Evolutionary conservation across 257 asterid genomes (phyloP).

Genomic region (Penstemon barbatus): DNA sequence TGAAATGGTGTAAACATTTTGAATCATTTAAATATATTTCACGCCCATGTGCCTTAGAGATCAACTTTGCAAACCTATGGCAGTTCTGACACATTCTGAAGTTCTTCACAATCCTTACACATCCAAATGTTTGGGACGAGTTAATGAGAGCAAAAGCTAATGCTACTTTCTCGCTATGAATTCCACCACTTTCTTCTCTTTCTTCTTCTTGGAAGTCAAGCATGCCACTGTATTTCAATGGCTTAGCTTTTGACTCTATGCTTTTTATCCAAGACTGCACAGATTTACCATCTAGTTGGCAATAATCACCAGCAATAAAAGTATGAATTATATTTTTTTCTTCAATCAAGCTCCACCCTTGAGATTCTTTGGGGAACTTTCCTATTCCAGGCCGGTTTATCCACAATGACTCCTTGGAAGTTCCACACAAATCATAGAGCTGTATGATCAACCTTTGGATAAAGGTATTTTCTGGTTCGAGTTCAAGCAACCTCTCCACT

Average conservation of each 20-base stretch:
- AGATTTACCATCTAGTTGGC: slow-evolving; percentile 31
- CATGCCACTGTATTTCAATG: slow-evolving; percentile 29
- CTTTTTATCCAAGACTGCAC: slow-evolving; percentile 49
- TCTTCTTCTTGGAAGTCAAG: slow-evolving; percentile 61
- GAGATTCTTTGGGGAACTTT: slow-evolving; percentile 36
- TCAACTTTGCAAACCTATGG: slow-evolving; percentile 61
- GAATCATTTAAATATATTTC: slow-evolving; percentile 66
- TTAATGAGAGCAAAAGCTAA: slow-evolving; percentile 57
- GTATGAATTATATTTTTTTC: slow-evolving; percentile 46
- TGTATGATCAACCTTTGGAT: slow-evolving; percentile 41
- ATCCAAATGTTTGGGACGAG: slow-evolving; percentile 31
- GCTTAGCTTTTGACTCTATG: slow-evolving; percentile 36
- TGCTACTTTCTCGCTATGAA: slow-evolving; percentile 76
- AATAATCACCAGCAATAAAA: slow-evolving; percentile 46
- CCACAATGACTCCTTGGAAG: slow-evolving; percentile 39
- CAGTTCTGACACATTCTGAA: slow-evolving; percentile 67
- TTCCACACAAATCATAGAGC: slow-evolving; percentile 48
- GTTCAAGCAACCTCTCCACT: slow-evolving; percentile 59
- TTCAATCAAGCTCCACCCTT: slow-evolving; percentile 61
- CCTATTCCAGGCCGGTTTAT: slow-evolving; percentile 38
- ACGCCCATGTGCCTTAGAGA: slow-evolving; percentile 42
- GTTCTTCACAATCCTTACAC: slow-evolving; percentile 64
- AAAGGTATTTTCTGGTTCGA: slow-evolving; percentile 58
- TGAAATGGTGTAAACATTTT: slow-evolving; percentile 77
- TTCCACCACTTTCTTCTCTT: slow-evolving; percentile 41